These are phyloP conservation scores for Apocynum venetum DNA, from an alignment of 257 asterid species.

Conservation along the genomic window DNA sequence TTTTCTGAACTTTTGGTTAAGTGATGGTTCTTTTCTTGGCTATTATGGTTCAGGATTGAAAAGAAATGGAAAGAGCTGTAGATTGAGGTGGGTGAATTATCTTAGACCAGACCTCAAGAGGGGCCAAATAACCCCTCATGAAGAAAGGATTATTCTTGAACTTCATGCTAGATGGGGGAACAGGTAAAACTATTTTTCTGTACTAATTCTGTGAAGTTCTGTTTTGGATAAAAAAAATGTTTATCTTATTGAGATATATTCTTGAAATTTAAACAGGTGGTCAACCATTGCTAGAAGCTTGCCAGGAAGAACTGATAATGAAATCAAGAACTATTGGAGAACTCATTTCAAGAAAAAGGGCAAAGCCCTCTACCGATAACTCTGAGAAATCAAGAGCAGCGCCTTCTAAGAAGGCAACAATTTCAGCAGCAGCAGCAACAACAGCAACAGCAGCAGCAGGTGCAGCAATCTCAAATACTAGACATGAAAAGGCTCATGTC, in stretches of 20 bases:
- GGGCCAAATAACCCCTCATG: conserved; percentile 83
- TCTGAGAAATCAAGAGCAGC: conserved; percentile 40
- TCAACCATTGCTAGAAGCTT: conserved; percentile 71
- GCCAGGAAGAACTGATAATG: conserved; percentile 73
- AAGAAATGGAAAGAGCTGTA: conserved; percentile 90
- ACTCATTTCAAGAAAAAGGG: conserved; percentile 72
- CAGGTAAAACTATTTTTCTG: conserved; percentile 40
- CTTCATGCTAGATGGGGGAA: conserved; percentile 91
- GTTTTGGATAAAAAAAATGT: not conserved
- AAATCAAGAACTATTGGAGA: conserved; percentile 73
- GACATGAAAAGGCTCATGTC: conserved; percentile 44
- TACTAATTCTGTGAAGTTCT: not conserved
- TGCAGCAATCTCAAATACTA: conserved; percentile 28
- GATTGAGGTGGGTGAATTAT: conserved; percentile 95
- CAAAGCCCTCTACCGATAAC: conserved; percentile 27
- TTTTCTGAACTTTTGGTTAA: not conserved
- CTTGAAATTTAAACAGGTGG: conserved; percentile 39
- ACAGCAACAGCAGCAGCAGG: conserved; percentile 29
- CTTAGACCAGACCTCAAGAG: conserved; percentile 93
- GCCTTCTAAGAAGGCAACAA: conserved; percentile 55
- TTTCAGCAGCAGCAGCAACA: conserved; percentile 51
- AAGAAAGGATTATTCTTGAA: conserved; percentile 65
- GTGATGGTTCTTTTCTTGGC: not conserved
- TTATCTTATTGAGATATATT: not conserved
- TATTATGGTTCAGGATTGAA: conserved; percentile 48